These are phyloP conservation scores for Endotrypanum monterogeii DNA, from an alignment of 208 protist species.

Conservation along the genomic window DNA sequence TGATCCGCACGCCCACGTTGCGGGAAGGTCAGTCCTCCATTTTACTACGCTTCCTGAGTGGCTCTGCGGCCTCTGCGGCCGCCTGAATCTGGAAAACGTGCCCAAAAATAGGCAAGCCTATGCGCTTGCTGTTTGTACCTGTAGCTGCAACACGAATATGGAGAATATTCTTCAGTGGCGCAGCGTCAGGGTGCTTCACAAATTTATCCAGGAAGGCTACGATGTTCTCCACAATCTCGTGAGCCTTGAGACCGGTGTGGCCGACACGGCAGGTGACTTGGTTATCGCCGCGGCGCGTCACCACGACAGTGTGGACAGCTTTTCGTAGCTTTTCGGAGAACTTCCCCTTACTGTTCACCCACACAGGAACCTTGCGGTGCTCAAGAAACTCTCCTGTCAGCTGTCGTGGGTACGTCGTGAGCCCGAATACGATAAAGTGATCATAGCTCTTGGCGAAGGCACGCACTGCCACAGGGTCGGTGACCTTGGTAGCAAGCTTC, in stretches of 20 bases:
- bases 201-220: slow-evolving; percentile 63
- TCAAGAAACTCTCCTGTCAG: slow-evolving; percentile 88
- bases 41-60: slow-evolving; percentile 23
- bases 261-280: slow-evolving; percentile 76
- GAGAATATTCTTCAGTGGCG: slow-evolving; percentile 55
- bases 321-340: slow-evolving; percentile 45
- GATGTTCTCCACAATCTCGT: slow-evolving; percentile 77
- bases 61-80: background rate
- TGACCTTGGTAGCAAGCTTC: slow-evolving; percentile 76
- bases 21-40: slow-evolving; percentile 11
- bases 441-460: slow-evolving; percentile 88
- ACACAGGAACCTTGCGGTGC: slow-evolving; percentile 77
- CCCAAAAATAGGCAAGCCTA: slow-evolving; percentile 71
- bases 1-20: background rate
- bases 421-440: slow-evolving; percentile 81
- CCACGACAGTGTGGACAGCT: slow-evolving; percentile 65
- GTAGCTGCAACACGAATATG: slow-evolving; percentile 83
- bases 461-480: slow-evolving; percentile 74
- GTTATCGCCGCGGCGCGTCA: slow-evolving; percentile 80
- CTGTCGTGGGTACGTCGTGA: slow-evolving; percentile 75
- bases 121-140: slow-evolving; percentile 60
- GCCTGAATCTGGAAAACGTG: slow-evolving; percentile 61
- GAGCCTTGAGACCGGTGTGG: slow-evolving; percentile 66
- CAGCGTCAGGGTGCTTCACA: slow-evolving; percentile 58
- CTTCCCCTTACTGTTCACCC: slow-evolving; percentile 59